Evolutionary conservation across 257 asterid species (phyloP).

Genomic region (Scutellaria barbata): DNA sequence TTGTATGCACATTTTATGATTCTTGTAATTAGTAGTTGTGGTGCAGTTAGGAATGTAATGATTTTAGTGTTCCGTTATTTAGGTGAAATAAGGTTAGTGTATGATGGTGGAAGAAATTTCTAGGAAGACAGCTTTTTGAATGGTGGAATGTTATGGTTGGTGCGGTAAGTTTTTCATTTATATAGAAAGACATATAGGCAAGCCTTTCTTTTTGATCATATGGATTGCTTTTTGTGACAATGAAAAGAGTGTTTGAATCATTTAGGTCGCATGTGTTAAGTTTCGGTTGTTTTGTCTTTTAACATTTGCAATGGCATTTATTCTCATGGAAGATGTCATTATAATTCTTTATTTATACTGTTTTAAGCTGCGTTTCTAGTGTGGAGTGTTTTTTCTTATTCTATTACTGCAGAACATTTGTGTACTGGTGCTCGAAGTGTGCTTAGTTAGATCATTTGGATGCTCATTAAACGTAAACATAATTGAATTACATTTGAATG

Average conservation of each 20-base stretch:
- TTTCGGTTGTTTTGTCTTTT: neutral
- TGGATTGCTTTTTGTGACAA: neutral
- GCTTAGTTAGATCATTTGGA: neutral
- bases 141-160: no score
- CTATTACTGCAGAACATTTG: neutral
- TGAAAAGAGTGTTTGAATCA: neutral
- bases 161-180: no score
- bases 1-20: conserved; percentile 10
- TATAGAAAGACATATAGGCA: no score
- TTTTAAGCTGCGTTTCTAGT: neutral
- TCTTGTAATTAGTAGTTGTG: neutral
- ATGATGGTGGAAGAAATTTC: neutral
- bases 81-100: neutral
- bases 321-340: neutral
- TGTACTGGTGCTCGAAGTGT: neutral
- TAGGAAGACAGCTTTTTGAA: neutral
- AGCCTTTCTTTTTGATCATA: no score
- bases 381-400: neutral
- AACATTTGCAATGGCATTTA: neutral
- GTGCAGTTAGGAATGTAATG: neutral
- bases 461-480: neutral
- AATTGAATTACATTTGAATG: no score
- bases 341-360: neutral
- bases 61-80: neutral
- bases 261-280: neutral